These are phyloP conservation scores for Trichoderma semiorbis DNA, from an alignment of 2,329 filamentous ascomycete species.

Conservation along the genomic window DNA sequence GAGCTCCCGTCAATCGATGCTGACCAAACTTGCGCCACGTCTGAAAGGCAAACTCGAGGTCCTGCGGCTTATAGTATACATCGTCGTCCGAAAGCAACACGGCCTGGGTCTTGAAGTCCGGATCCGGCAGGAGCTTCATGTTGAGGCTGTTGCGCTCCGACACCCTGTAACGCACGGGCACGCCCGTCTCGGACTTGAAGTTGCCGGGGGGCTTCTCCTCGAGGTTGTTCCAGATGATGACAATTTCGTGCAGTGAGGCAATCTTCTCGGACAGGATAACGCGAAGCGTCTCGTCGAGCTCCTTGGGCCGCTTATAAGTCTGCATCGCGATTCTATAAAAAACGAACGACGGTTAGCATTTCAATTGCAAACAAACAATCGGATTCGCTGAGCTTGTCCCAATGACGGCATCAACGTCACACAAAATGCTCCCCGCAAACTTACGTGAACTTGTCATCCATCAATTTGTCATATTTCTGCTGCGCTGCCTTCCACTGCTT, in stretches of 20 bases:
- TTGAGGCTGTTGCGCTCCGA: slow-evolving; percentile 27
- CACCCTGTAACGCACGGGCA: slow-evolving; percentile 26
- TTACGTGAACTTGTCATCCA: slow-evolving; percentile 29
- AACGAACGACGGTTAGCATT: not conserved
- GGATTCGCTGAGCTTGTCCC: not conserved
- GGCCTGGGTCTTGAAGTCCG: slow-evolving; percentile 25
- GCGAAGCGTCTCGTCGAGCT: slow-evolving; percentile 26
- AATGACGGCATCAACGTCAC: not conserved
- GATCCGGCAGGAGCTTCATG: slow-evolving; percentile 26
- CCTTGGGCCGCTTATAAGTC: slow-evolving; percentile 27
- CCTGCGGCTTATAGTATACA: slow-evolving; percentile 26
- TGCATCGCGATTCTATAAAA: slow-evolving; percentile 26
- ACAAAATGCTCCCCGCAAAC: slow-evolving; percentile 1
- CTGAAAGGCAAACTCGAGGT: slow-evolving; percentile 29
- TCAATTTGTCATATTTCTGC: slow-evolving; percentile 40
- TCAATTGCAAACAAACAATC: not conserved
- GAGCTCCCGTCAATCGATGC: slow-evolving; percentile 19
- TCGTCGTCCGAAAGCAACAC: slow-evolving; percentile 29
- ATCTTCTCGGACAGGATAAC: slow-evolving; percentile 23
- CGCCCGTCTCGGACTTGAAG: slow-evolving; percentile 24
- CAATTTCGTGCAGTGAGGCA: slow-evolving; percentile 28
- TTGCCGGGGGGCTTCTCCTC: slow-evolving; percentile 23
- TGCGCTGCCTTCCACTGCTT: slow-evolving; percentile 14
- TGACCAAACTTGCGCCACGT: slow-evolving; percentile 24
- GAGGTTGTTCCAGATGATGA: slow-evolving; percentile 30